Conservation (phyloP, 768 basidiomycete genomes). For the Amanita pseudoporphyria region DNA sequence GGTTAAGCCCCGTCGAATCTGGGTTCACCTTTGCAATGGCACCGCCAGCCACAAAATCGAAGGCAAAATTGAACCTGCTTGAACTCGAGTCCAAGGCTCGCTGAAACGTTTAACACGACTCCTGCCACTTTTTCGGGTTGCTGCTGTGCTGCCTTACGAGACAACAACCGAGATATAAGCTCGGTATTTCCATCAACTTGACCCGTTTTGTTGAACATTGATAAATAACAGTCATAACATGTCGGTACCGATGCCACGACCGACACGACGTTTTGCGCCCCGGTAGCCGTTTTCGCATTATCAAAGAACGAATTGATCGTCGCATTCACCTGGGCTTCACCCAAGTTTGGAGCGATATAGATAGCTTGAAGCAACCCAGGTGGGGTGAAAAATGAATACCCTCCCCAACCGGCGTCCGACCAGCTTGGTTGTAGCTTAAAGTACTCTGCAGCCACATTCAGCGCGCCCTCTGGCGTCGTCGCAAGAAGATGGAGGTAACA, state of each 20-base stretch:
- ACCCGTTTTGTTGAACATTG: background rate
- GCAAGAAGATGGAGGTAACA: constrained; percentile 20
- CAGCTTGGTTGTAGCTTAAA: constrained; percentile 24
- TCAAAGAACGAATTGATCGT: background rate
- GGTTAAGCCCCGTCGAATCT: background rate
- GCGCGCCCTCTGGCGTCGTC: constrained; percentile 18
- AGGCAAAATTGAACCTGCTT: constrained; percentile 13
- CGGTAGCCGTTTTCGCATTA: background rate
- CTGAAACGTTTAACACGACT: too few relatives aligned
- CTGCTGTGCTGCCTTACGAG: too few relatives aligned
- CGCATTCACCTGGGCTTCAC: background rate
- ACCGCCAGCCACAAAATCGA: background rate
- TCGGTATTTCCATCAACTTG: constrained; percentile 19
- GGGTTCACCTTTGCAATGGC: background rate
- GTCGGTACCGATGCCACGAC: constrained; percentile 13
- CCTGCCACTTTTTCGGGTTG: too few relatives aligned
- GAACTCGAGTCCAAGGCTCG: too few relatives aligned
- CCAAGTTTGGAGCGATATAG: background rate
- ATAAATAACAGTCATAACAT: constrained; percentile 17
- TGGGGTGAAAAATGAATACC: too few relatives aligned
- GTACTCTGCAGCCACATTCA: constrained; percentile 24
- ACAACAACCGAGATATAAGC: constrained; percentile 24
- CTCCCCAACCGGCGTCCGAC: constrained; percentile 36
- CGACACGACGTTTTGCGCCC: background rate
- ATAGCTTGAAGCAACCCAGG: too few relatives aligned